phyloP scores from a whole-genome alignment of 2,329 filamentous ascomycete species.

The Lachnellula cervina region DNA sequence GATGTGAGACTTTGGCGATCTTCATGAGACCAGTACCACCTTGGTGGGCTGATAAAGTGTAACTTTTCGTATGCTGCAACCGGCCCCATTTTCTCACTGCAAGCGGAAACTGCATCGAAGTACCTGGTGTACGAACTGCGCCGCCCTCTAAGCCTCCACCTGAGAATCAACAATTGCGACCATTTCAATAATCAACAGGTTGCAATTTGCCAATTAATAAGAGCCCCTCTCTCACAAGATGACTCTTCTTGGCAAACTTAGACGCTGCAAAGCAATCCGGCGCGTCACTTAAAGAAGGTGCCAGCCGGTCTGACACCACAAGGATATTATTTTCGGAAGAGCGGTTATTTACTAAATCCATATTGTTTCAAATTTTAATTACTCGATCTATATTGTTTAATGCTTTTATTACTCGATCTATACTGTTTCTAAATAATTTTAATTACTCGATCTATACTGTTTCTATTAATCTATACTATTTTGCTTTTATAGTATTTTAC shows the following conservation, averaged over 20 bases:
- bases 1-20: background rate
- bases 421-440: too few species aligned
- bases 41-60: background rate
- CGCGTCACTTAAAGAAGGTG: conserved; percentile 14
- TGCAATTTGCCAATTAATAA: background rate
- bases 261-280: conserved; percentile 20
- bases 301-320: background rate
- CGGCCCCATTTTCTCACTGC: background rate
- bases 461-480: too few species aligned
- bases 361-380: too few species aligned
- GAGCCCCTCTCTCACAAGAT: conserved; percentile 1
- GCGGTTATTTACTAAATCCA: too few species aligned
- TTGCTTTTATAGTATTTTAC: too few species aligned
- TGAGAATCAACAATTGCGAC: conserved; percentile 22
- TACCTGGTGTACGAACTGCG: background rate
- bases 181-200: background rate
- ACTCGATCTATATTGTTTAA: too few species aligned
- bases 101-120: background rate
- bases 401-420: too few species aligned
- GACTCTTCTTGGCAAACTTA: conserved; percentile 10
- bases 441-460: too few species aligned
- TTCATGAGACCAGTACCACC: background rate
- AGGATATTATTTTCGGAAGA: background rate
- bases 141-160: conserved; percentile 9
- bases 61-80: too few species aligned